These are phyloP conservation scores for Metarhizium album DNA, from an alignment of 2,329 filamentous ascomycete species.

Conservation along the genomic window DNA sequence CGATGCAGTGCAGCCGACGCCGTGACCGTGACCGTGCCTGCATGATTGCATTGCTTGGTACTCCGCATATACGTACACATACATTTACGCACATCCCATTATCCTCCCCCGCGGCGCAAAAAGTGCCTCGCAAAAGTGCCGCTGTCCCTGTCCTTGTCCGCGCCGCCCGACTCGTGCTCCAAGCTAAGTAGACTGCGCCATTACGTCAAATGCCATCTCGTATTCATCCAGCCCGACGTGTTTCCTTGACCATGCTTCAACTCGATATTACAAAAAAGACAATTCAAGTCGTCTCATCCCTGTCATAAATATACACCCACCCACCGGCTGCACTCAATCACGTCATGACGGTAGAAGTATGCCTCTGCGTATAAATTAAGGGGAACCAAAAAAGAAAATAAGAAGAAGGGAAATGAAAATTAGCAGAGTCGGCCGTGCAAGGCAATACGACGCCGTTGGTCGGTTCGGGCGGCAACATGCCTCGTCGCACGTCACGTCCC, in stretches of 20 bases:
- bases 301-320: slow-evolving; percentile 5
- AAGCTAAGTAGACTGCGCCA: neutral
- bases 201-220: slow-evolving; percentile 12
- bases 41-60: no score
- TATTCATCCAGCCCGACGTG: slow-evolving; percentile 6
- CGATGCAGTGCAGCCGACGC: no score
- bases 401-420: neutral
- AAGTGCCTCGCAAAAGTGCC: no score
- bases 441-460: neutral
- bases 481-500: slow-evolving; percentile 8
- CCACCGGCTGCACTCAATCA: neutral
- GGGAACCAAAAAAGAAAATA: neutral
- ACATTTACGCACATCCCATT: no score
- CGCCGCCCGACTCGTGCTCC: no score
- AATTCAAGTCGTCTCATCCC: slow-evolving; percentile 8
- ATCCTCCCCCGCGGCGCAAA: no score
- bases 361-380: neutral
- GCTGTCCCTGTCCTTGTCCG: no score
- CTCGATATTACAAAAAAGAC: neutral
- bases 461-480: neutral
- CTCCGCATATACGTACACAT: no score
- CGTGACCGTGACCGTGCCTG: no score
- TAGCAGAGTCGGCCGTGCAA: neutral
- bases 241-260: neutral
- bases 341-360: neutral